Evolutionary conservation across 768 basidiomycete genomes (phyloP).

Genomic region (Russula foetens): DNA sequence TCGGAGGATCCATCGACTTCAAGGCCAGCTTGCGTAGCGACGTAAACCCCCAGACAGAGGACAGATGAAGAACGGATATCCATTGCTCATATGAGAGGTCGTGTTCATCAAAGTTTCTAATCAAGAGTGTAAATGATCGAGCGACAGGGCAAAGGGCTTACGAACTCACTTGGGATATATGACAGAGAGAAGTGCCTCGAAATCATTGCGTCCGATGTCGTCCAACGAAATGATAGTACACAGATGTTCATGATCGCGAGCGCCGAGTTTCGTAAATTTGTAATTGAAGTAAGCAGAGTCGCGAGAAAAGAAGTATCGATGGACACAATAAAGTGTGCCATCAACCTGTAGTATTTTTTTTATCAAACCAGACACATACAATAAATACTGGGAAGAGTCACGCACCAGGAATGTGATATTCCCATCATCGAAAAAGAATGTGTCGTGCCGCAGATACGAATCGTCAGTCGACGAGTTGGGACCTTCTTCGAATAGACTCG

Average conservation of each 20-base stretch:
- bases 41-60: slow-evolving; percentile 26
- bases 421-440: slow-evolving; percentile 12
- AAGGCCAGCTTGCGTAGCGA: slow-evolving; percentile 1
- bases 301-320: slow-evolving; percentile 3
- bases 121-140: too few species aligned
- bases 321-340: slow-evolving; percentile 4
- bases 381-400: not conserved
- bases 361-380: too few species aligned
- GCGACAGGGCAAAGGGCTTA: not conserved
- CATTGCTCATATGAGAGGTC: slow-evolving; percentile 19
- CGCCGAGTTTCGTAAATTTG: not conserved
- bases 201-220: not conserved
- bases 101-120: not conserved
- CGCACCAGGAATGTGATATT: slow-evolving; percentile 17
- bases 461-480: not conserved
- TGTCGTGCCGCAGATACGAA: slow-evolving; percentile 1
- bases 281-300: slow-evolving; percentile 5
- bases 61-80: slow-evolving; percentile 22
- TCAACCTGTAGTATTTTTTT: not conserved
- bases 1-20: not conserved
- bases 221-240: not conserved
- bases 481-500: too few species aligned
- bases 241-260: not conserved
- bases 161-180: not conserved
- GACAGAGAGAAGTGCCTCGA: not conserved